These are phyloP conservation scores for Xylariaceae sp. DNA, from an alignment of 2,329 filamentous ascomycete species.

Conservation along the genomic window DNA sequence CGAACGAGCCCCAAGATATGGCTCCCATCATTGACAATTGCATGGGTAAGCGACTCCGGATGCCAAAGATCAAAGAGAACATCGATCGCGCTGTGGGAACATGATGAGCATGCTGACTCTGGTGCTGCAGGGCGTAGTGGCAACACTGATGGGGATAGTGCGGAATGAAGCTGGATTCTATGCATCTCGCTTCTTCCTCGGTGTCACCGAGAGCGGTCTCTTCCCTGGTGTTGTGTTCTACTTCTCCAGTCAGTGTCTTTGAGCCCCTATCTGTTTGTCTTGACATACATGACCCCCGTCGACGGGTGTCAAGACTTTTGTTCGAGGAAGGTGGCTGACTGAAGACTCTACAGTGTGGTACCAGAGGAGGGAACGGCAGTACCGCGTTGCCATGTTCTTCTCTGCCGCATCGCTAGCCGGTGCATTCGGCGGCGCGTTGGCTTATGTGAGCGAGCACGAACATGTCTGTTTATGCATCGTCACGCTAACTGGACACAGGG, in stretches of 20 bases:
- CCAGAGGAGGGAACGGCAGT: conserved; percentile 45
- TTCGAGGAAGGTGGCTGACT: no score
- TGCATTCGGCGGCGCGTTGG: conserved; percentile 49
- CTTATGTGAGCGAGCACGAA: conserved; percentile 44
- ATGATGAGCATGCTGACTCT: no score
- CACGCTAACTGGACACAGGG: conserved; percentile 27
- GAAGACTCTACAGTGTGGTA: no score
- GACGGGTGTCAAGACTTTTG: no score
- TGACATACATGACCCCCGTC: no score
- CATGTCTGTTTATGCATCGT: not conserved
- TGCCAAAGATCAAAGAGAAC: not conserved
- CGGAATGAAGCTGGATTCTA: conserved; percentile 44
- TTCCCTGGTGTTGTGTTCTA: conserved; percentile 36
- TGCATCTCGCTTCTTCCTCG: conserved; percentile 46
- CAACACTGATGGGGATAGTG: conserved; percentile 43
- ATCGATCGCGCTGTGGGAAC: no score
- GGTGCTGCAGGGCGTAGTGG: conserved; percentile 35
- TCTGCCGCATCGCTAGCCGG: conserved; percentile 46
- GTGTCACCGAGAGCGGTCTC: conserved; percentile 44
- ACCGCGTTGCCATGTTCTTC: conserved; percentile 49
- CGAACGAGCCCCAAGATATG: conserved; percentile 49
- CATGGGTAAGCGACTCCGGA: conserved; percentile 28
- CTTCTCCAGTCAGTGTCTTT: no score
- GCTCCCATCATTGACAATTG: conserved; percentile 49
- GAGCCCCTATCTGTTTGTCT: no score